Base-by-base conservation (phyloP, 192 early-diverging fungal genomes). In the Backusella mclennaniae region DNA sequence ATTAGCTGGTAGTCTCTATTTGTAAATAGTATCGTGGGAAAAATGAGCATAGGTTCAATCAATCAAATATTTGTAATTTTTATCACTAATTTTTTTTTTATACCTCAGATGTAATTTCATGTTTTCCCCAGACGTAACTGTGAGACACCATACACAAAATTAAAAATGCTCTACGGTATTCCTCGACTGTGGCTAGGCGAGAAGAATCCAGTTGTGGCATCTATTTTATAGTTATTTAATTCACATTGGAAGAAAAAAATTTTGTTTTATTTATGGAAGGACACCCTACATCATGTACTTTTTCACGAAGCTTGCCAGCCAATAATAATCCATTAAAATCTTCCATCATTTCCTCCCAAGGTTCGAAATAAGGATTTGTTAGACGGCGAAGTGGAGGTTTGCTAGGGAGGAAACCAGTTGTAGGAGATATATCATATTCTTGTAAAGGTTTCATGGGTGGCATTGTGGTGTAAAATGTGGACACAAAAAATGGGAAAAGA, bases 61-160 rank as follows among this genome's bases (percentile, higher is more conserved):
- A 39, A 74, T 35, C 23, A 41, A 76, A 44, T 52, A 33, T 31
- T 74, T 31, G 29, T 35, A n/a, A 39, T 39, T 38, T 41, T 36
- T 73, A n/a, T 72, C 46, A 31, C n/a, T 31, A 1, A 31, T 72
- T 39, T 49, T 29, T 53, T 39, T 73, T 14, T 77, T 76, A 73
- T 86, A 92, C 93, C 84, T 93, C 93, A n/a, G 86, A 89, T 31
- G 85, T 85, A 29, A 83, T 82, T 44, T 94, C 92, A 71, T 92
- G 91, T 66, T 95, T 92, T 23, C 96, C 94, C 95, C 96, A 96
- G 4, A 99, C 90, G 82, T 93, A 97, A 15, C 92, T 94, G 75
- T 98, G 96, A 6, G 93, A 94, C 67, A 99, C 84, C 80, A 96
- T 93, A 38, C 93, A 93, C 17, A 98, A 85, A 33, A 98, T 87